Percentiles rank a stretch among this genome's conserved stretches.
phyloP scores from a whole-genome alignment of 2,329 filamentous ascomycete genomes.

The Neonectria sp. region DNA sequence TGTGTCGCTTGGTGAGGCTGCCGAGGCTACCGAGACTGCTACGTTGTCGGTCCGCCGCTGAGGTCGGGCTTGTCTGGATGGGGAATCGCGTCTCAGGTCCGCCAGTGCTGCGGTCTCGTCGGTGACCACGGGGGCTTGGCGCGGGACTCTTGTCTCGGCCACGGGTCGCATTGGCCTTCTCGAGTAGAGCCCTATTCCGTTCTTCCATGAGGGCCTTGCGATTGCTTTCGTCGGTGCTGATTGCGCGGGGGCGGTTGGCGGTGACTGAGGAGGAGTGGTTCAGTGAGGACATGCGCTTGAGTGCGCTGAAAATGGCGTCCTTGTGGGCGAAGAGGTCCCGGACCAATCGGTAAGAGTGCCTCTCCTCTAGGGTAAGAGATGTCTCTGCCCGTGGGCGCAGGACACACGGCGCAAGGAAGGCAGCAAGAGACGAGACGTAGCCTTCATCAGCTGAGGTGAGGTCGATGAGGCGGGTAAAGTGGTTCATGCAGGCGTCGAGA shows the following conservation, averaged over 20 bases:
- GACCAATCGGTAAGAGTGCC: slow-evolving; percentile 90
- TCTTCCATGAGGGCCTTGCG: slow-evolving; percentile 95
- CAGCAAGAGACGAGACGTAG: slow-evolving; percentile 83
- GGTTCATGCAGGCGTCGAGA: slow-evolving; percentile 97
- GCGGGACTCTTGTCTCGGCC: slow-evolving; percentile 83
- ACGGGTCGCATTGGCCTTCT: slow-evolving; percentile 74
- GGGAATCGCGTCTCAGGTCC: slow-evolving; percentile 87
- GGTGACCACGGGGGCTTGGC: slow-evolving; percentile 73
- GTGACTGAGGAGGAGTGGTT: slow-evolving; percentile 73
- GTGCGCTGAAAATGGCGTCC: slow-evolving; percentile 93
- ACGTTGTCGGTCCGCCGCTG: slow-evolving; percentile 66
- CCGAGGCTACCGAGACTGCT: slow-evolving; percentile 66
- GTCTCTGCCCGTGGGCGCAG: slow-evolving; percentile 90
- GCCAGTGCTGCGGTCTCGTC: slow-evolving; percentile 84
- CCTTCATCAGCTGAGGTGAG: slow-evolving; percentile 94
- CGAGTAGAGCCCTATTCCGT: slow-evolving; percentile 85
- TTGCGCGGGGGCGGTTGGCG: slow-evolving; percentile 81
- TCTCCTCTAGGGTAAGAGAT: slow-evolving; percentile 95
- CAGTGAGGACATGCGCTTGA: slow-evolving; percentile 88
- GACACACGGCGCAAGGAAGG: slow-evolving; percentile 85
- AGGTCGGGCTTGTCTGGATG: slow-evolving; percentile 77
- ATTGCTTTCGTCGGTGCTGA: slow-evolving; percentile 96
- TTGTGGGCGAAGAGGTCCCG: slow-evolving; percentile 95
- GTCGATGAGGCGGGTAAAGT: slow-evolving; percentile 97
- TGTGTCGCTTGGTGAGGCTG: slow-evolving; percentile 71